Conservation (phyloP, 257 asterid species). For the Solanum clarkiae region DNA sequence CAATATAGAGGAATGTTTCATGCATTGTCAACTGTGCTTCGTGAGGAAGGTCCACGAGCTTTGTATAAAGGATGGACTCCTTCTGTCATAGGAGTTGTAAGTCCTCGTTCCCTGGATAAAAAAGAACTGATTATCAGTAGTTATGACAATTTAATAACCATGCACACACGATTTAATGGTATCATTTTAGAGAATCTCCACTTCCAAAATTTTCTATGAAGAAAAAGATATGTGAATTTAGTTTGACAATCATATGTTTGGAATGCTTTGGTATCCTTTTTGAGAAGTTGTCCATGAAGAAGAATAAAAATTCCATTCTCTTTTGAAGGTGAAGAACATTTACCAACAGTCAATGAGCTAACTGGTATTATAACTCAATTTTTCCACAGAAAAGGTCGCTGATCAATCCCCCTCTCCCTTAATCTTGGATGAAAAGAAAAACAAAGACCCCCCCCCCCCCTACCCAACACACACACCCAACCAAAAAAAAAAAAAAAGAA, state of each 20-base stretch:
- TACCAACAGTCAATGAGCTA: neutral
- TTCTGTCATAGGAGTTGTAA: slow-evolving; percentile 96
- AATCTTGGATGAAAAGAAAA: neutral
- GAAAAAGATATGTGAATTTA: neutral
- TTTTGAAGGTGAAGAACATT: neutral
- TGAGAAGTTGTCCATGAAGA: neutral
- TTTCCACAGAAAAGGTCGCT: neutral
- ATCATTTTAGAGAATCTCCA: neutral
- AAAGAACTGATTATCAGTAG: neutral
- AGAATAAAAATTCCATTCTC: neutral
- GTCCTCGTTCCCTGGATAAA: slow-evolving; percentile 14
- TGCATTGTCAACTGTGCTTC: slow-evolving; percentile 91
- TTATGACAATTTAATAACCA: neutral
- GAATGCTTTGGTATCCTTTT: neutral
- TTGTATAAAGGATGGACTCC: slow-evolving; percentile 99
- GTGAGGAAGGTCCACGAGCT: slow-evolving; percentile 95
- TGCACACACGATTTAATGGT: neutral
- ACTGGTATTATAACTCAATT: neutral
- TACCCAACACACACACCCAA: neutral
- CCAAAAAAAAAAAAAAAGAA: neutral
- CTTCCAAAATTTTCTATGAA: neutral
- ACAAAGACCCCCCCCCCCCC: neutral
- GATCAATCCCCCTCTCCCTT: neutral
- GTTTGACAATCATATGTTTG: neutral
- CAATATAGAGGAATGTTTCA: slow-evolving; percentile 94